Evolutionary conservation across 2,329 filamentous ascomycete genomes (phyloP).

Genomic region (Fusarium circinatum): DNA sequence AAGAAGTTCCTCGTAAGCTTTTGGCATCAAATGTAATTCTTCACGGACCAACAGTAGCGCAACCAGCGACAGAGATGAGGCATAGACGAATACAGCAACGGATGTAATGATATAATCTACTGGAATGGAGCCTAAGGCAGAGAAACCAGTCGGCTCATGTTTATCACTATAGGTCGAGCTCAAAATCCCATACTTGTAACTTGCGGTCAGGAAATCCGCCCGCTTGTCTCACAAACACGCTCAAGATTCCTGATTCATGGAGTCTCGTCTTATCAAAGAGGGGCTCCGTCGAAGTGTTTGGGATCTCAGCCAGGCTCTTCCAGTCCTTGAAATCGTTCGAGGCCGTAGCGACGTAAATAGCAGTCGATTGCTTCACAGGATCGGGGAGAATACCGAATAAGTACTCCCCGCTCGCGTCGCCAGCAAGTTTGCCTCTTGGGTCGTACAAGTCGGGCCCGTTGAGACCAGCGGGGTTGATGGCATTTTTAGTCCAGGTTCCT

Average conservation of each 20-base stretch:
- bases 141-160: background rate
- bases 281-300: constrained; percentile 22
- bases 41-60: too few relatives aligned
- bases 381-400: constrained; percentile 21
- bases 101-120: background rate
- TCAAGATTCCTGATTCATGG: constrained; percentile 13
- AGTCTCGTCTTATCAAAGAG: constrained; percentile 19
- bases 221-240: constrained; percentile 22
- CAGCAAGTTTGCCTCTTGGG: constrained; percentile 28
- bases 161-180: constrained; percentile 1
- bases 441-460: constrained; percentile 30
- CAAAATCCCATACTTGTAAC: constrained; percentile 33
- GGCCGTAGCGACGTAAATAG: constrained; percentile 20
- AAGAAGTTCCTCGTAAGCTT: background rate
- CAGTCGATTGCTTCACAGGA: background rate
- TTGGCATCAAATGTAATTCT: fast-evolving
- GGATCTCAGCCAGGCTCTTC: constrained; percentile 12
- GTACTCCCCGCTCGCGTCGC: constrained; percentile 20
- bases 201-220: constrained; percentile 19
- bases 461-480: constrained; percentile 14
- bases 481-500: constrained; percentile 28
- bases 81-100: background rate
- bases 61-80: fast-evolving
- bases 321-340: constrained; percentile 16
- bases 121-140: background rate